These are phyloP conservation scores for Boletus albobrunnescens DNA, from an alignment of 1,284 basidiomycete species.

Conservation along the genomic window DNA sequence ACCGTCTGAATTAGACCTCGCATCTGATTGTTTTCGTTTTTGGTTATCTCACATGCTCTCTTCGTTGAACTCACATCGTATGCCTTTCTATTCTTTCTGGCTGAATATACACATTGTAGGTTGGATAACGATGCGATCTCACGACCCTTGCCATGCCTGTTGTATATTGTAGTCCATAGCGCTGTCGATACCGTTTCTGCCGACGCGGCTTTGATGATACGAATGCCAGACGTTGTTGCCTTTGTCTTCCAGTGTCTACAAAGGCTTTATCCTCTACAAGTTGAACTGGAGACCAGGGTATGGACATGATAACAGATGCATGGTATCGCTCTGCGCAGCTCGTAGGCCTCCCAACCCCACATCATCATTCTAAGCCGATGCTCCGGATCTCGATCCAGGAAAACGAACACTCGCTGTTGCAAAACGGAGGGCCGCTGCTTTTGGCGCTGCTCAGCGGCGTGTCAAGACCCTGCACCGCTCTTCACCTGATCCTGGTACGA, in stretches of 20 bases:
- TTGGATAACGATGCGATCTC: slow-evolving; percentile 23
- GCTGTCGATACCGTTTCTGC: slow-evolving; percentile 34
- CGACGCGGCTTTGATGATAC: slow-evolving; percentile 14
- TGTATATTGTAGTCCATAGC: slow-evolving; percentile 32
- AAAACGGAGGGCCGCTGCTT: slow-evolving; percentile 31
- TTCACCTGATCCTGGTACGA: slow-evolving; percentile 9
- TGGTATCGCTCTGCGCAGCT: slow-evolving; percentile 6
- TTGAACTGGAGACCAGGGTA: not conserved
- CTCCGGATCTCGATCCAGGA: slow-evolving; percentile 29
- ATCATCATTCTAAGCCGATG: slow-evolving; percentile 24
- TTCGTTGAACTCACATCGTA: slow-evolving; percentile 15
- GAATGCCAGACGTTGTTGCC: slow-evolving; percentile 27
- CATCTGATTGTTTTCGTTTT: slow-evolving; percentile 16
- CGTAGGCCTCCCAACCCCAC: slow-evolving; percentile 22
- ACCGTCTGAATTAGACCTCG: slow-evolving; percentile 10
- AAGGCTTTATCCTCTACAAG: too few relatives aligned
- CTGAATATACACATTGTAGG: slow-evolving; percentile 33
- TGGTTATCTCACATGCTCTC: slow-evolving; percentile 19
- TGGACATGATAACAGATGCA: slow-evolving; percentile 12
- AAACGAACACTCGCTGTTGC: slow-evolving; percentile 25
- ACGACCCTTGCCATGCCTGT: slow-evolving; percentile 20
- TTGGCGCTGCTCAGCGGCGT: slow-evolving; percentile 30
- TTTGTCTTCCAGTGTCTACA: slow-evolving; percentile 1
- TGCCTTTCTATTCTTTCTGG: slow-evolving; percentile 14
- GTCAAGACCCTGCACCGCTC: slow-evolving; percentile 25